Evolutionary conservation across 345 rosid genomes (phyloP).

Genomic region (Hibiscus trionum): DNA sequence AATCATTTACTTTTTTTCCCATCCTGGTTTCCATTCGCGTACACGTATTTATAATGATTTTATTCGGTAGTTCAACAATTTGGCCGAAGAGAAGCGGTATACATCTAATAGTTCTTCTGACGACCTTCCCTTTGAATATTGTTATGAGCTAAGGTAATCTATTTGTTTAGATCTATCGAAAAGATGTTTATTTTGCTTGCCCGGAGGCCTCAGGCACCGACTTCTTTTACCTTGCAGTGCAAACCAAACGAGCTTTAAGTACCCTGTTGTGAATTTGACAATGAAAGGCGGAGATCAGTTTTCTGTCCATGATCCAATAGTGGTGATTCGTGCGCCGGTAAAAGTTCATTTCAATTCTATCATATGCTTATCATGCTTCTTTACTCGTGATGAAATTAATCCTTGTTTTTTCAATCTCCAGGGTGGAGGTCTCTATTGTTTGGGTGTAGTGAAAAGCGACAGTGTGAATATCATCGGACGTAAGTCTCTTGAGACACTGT

Average conservation of each 20-base stretch:
- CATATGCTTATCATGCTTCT: not conserved
- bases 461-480: constrained; percentile 81
- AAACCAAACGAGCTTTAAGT: constrained; percentile 26
- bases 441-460: constrained; percentile 60
- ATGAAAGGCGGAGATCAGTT: constrained; percentile 71
- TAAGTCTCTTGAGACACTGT: constrained; percentile 34
- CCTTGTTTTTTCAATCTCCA: constrained; percentile 22
- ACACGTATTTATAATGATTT: not conserved
- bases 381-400: constrained; percentile 6
- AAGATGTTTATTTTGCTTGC: not conserved
- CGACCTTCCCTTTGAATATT: constrained; percentile 67
- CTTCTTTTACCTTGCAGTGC: constrained; percentile 23
- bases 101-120: constrained; percentile 11
- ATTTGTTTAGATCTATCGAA: not conserved
- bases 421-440: constrained; percentile 49
- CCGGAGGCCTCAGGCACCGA: not conserved
- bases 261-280: constrained; percentile 50
- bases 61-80: constrained; percentile 55
- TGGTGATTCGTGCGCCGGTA: constrained; percentile 31
- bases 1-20: constrained; percentile 1
- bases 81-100: constrained; percentile 43
- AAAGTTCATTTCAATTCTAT: not conserved
- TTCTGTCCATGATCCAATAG: constrained; percentile 46
- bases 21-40: not conserved
- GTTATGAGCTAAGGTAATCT: constrained; percentile 60